phyloP scores from a whole-genome alignment of 148 eudicot genomes.

The Camellia japonica region DNA sequence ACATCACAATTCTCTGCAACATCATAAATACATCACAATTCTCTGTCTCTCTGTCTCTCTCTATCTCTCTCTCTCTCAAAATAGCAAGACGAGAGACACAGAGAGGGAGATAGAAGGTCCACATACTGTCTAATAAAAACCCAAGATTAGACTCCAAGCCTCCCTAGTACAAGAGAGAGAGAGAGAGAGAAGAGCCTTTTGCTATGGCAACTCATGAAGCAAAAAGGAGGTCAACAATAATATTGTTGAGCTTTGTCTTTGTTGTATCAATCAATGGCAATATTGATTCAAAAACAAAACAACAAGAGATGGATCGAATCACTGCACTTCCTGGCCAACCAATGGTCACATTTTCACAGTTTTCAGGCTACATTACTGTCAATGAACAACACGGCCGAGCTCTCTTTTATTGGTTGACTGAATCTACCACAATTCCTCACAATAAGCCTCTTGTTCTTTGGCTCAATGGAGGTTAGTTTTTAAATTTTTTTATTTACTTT shows the following conservation, averaged over 20 bases:
- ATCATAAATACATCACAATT: background rate
- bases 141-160: background rate
- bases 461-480: slow-evolving; percentile 59
- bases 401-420: slow-evolving; percentile 50
- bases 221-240: background rate
- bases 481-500: background rate
- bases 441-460: slow-evolving; percentile 50
- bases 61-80: background rate
- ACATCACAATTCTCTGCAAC: background rate
- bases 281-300: slow-evolving; percentile 11
- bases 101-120: background rate
- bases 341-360: slow-evolving; percentile 39
- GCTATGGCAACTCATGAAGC: slow-evolving; percentile 7
- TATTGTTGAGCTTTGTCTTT: background rate
- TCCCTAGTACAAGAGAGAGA: background rate
- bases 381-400: slow-evolving; percentile 41
- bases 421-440: slow-evolving; percentile 30
- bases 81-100: background rate
- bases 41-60: background rate
- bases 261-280: background rate
- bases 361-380: slow-evolving; percentile 50
- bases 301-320: slow-evolving; percentile 42
- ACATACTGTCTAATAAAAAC: background rate
- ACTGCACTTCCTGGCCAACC: slow-evolving; percentile 50
- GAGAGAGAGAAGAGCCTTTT: background rate